phyloP scores from a whole-genome alignment of 331 rosid species.

The Acacia pycnantha region DNA sequence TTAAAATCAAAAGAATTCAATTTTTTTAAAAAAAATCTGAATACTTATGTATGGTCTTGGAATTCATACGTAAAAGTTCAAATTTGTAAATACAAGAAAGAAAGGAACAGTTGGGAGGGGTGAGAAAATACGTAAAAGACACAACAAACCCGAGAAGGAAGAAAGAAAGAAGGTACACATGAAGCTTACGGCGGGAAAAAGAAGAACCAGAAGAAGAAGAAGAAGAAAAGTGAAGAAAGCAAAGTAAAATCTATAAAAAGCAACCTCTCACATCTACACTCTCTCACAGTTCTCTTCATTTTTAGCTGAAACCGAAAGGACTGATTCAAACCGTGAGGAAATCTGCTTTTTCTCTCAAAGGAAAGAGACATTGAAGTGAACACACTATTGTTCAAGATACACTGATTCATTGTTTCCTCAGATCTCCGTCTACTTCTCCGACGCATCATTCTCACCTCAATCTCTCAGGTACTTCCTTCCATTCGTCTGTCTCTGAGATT shows the following conservation, averaged over 20 bases:
- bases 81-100: neutral
- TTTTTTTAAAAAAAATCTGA: neutral
- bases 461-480: constrained; percentile 18
- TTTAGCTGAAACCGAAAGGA: constrained; percentile 15
- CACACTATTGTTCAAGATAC: neutral
- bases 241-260: constrained; percentile 46
- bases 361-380: neutral
- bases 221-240: constrained; percentile 27
- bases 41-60: neutral
- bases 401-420: neutral
- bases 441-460: neutral
- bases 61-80: neutral
- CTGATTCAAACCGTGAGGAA: neutral
- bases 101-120: neutral
- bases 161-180: constrained; percentile 30
- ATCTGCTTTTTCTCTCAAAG: constrained; percentile 1
- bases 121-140: constrained; percentile 36
- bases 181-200: constrained; percentile 59
- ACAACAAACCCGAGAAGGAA: constrained; percentile 23
- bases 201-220: constrained; percentile 30
- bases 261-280: constrained; percentile 2
- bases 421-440: constrained; percentile 23
- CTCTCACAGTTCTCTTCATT: neutral
- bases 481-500: neutral
- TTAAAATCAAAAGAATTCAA: neutral